These are phyloP conservation scores for Furcasterigmium sp. DNA, from an alignment of 2,329 filamentous ascomycete genomes.

Conservation along the genomic window DNA sequence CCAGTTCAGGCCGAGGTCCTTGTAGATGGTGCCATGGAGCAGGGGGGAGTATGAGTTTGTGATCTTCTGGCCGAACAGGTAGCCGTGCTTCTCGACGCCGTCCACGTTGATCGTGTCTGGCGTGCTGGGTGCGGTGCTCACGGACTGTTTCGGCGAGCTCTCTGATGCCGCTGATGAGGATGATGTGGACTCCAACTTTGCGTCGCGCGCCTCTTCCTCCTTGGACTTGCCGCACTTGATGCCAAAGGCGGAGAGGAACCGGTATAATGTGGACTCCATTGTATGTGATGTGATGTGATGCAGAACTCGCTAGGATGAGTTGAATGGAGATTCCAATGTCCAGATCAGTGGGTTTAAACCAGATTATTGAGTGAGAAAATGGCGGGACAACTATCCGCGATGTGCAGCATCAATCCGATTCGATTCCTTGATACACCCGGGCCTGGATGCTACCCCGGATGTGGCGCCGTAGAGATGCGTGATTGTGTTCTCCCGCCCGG, in stretches of 20 bases:
- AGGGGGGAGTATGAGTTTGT: constrained; percentile 49
- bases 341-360: no score
- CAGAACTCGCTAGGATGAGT: no score
- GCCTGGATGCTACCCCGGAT: no score
- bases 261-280: not conserved
- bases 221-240: not conserved
- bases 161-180: not conserved
- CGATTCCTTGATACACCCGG: no score
- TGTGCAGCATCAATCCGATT: no score
- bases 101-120: not conserved
- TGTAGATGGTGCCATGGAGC: constrained; percentile 49
- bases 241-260: not conserved
- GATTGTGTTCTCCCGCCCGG: no score
- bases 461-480: no score
- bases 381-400: no score
- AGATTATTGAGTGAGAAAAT: no score
- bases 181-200: not conserved
- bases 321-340: no score
- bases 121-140: not conserved
- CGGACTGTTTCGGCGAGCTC: not conserved
- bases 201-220: not conserved
- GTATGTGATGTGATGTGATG: not conserved
- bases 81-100: constrained; percentile 39
- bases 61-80: constrained; percentile 54
- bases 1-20: constrained; percentile 44